Evolutionary conservation across 176 grass and related monocot genomes (phyloP).

Genomic region (Carex pumila): DNA sequence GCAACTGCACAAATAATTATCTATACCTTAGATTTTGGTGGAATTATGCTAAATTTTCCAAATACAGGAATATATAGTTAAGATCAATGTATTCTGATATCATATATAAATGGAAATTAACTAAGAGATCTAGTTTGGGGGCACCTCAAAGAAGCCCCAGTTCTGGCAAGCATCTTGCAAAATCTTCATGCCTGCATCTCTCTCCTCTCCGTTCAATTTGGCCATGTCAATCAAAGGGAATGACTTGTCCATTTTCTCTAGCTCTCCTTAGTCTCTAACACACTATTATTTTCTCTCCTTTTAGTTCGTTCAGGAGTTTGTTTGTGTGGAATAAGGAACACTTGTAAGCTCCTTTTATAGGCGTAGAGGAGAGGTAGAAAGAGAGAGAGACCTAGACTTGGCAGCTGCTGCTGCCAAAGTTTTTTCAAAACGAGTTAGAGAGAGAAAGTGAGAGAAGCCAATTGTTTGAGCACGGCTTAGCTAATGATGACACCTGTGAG

Average conservation of each 20-base stretch:
- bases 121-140: background rate
- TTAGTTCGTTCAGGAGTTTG: background rate
- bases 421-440: background rate
- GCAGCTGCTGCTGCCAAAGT: background rate
- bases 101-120: background rate
- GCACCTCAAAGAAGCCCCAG: constrained; percentile 98
- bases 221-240: constrained; percentile 85
- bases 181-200: constrained; percentile 43
- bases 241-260: constrained; percentile 10
- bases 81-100: background rate
- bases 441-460: background rate
- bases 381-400: background rate
- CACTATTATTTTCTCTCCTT: background rate
- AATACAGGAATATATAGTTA: background rate
- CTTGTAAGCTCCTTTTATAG: constrained; percentile 14
- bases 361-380: background rate
- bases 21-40: background rate
- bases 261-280: background rate
- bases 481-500: background rate
- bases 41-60: background rate
- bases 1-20: constrained; percentile 29
- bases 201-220: constrained; percentile 40
- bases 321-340: background rate
- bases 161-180: constrained; percentile 76
- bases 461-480: background rate